phyloP scores from a whole-genome alignment of 169 alveolate genomes.

The Eimeria sp. region DNA sequence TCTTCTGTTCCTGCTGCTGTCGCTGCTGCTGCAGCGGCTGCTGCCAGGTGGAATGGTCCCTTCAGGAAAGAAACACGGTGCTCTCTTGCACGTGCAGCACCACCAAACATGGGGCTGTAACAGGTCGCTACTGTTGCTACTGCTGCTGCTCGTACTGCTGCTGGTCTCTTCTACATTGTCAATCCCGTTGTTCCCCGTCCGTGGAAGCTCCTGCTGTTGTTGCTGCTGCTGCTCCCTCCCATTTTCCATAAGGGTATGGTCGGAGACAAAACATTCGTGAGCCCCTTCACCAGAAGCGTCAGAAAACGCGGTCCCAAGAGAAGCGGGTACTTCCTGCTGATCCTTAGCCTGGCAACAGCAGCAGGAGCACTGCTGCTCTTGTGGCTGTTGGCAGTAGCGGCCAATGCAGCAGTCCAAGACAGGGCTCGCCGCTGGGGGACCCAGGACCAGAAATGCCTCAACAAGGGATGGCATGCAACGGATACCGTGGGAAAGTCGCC shows the following conservation, averaged over 20 bases:
- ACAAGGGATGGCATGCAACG: constrained; percentile 63
- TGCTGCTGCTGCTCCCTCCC: constrained; percentile 27
- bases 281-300: constrained; percentile 8
- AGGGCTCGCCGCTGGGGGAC: constrained; percentile 47
- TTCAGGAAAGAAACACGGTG: constrained; percentile 23
- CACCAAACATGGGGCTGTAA: constrained; percentile 56
- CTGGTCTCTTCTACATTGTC: neutral
- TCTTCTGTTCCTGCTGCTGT: constrained; percentile 30
- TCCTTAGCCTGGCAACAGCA: neutral
- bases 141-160: constrained; percentile 11
- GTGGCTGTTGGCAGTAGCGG: constrained; percentile 19
- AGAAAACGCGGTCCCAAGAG: constrained; percentile 1
- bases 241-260: neutral
- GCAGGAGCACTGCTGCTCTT: constrained; percentile 40
- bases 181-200: neutral
- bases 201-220: neutral
- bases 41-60: constrained; percentile 18
- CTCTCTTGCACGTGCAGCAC: constrained; percentile 54
- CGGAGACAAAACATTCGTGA: neutral
- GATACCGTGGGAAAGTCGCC: neutral
- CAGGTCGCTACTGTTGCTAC: constrained; percentile 19
- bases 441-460: constrained; percentile 51
- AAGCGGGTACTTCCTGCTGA: neutral
- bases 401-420: constrained; percentile 56
- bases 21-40: constrained; percentile 54